Evolutionary conservation across 2,329 filamentous ascomycete species (phyloP), one percentile per base, ranked within the genome.

Genomic region (Fonsecaea monophora): DNA sequence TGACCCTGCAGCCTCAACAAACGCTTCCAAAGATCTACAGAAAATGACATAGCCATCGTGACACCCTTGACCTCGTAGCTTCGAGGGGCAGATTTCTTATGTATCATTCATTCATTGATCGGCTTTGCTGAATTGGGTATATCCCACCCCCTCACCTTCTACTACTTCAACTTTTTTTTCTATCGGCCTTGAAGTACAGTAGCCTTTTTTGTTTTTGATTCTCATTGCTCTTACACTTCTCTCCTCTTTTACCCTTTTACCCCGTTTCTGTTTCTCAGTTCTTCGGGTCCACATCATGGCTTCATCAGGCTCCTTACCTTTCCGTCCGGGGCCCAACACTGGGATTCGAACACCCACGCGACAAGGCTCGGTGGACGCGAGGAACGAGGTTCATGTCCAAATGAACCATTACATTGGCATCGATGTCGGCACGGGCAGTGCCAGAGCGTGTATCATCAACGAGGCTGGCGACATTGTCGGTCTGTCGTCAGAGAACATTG

Each of bases 351-450:
- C 67, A 18, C 68, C 66, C n/a, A 64, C 34, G 12, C 66, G 66
- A 55, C 77, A 80, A 70, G 77, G 77, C 34, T 78, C 79, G 1
- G 76, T 73, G 59, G 80, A 82, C 74, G 81, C 83, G 58, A 83
- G 84, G 71, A 86, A 88, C 74, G 85, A 87, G 72, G 79, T 88
- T 60, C 82, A 82, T 65, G 80, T 85, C 48, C 83, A 86, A 67
- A 78, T 83, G 71, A 84, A 87, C 73, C 86, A 89, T 75, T 89
- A 86, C 77, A 88, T 98, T 75, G 94, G 94, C 68, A 92, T 99
- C 73, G 95, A 99, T 81, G 94, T 99, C 59, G 95, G 95, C 60
- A 99, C 95, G 21, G 95, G 95, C 64, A 97, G 92, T 77, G 95
- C 94, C 45, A 88, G 95, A 77, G 95, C 95, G 62, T 98, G 95